Percentiles rank a stretch among this genome's conserved stretches.
Conservation (phyloP, 768 basidiomycete genomes). For the Trametes coccinea region DNA sequence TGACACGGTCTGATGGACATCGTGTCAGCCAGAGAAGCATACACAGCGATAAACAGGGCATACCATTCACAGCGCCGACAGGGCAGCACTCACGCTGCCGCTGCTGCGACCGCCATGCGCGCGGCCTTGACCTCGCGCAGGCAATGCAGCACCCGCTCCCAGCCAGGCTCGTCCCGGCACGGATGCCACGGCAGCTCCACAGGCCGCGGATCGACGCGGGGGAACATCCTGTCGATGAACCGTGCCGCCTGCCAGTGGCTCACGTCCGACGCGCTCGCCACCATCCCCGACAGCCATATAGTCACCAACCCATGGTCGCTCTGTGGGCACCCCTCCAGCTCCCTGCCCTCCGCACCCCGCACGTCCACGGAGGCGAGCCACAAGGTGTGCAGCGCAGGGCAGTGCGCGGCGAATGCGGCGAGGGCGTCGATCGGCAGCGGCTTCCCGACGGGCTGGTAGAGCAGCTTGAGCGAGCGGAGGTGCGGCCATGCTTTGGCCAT, state of each 20-base stretch:
- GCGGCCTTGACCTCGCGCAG: slow-evolving; percentile 3
- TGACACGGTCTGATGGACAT: too few relatives aligned
- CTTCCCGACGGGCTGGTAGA: slow-evolving; percentile 2
- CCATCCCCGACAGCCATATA: not conserved
- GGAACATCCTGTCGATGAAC: slow-evolving; percentile 9
- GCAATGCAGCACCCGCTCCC: not conserved
- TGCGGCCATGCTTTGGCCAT: slow-evolving; percentile 2
- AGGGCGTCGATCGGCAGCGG: slow-evolving; percentile 11
- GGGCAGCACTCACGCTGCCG: too few relatives aligned
- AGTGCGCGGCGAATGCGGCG: not conserved
- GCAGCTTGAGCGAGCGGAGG: slow-evolving; percentile 1
- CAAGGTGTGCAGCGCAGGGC: slow-evolving; percentile 1
- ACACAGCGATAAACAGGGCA: not conserved
- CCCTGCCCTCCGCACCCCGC: not conserved
- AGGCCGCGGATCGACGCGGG: slow-evolving; percentile 2
- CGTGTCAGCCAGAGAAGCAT: too few relatives aligned
- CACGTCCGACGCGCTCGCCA: not conserved
- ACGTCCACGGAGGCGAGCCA: slow-evolving; percentile 11
- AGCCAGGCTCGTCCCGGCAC: not conserved
- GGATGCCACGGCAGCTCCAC: slow-evolving; percentile 8
- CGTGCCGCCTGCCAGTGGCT: not conserved
- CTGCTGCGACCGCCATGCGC: not conserved
- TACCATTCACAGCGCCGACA: not conserved
- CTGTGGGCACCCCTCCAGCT: not conserved
- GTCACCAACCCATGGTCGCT: not conserved